Base-by-base conservation (phyloP, 192 early-diverging fungal genomes). In the Coemansia brasiliensis region DNA sequence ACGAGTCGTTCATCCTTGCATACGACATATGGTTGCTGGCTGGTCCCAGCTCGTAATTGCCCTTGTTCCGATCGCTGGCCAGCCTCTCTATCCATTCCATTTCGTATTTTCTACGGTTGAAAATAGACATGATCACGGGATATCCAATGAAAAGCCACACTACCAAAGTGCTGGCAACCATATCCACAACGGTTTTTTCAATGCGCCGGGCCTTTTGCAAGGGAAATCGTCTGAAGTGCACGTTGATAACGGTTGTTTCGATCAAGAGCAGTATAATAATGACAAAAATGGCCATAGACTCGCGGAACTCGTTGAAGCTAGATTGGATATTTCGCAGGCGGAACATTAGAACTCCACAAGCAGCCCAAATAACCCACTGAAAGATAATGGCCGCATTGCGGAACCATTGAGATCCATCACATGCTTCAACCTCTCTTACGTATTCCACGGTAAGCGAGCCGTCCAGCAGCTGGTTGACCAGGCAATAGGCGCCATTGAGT, bases 301-400 rank as follows among this genome's bases (percentile, higher is more conserved):
- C 65, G 66, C 37, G 50, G 51, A 69, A 75, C 57, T 75, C 66
- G 49, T 75, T 75, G 48, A 75, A 75, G 26, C 66, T 75, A 12
- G 67, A 75, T 51, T 65, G 73, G 16, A 69, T 75, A 43, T 75
- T 75, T 37, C 73, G 73, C 54, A 75, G 48, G 12, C 67, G 57
- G 59, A 40, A 67, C 13, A 74, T 66, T 1, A 75, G 56, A 25
- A 57, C 60, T 2, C 58, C 66, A 3, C 56, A 57, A 12, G 58
- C 53, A 0, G 45, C 20, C 63, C 66, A 75, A 18, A 69, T 39
- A 2, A 69, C 53, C 73, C 66, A 69, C 27, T 75, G 65, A 9
- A 65, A 18, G 7, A 32, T 52, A 8, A 69, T 39, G 3, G 62
- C 63, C 0, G 50, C 60, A 39, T 60, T 63, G 12, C 66, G 58